Evolutionary conservation across 2,329 filamentous ascomycete species (phyloP).

Genomic region (Phialophora chinensis): DNA sequence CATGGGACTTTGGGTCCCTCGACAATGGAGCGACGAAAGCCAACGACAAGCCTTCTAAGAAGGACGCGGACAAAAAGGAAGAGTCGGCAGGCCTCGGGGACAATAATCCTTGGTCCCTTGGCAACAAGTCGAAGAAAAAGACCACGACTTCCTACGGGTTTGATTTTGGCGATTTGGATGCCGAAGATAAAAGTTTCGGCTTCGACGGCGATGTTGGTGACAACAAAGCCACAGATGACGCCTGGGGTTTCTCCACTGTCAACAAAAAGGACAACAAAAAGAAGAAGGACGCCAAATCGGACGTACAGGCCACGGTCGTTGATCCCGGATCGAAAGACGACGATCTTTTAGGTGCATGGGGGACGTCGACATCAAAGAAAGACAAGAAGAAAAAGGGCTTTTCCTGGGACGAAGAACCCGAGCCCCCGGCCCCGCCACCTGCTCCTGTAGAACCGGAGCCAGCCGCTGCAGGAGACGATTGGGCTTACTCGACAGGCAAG

Average conservation of each 20-base stretch:
- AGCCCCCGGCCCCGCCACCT: conserved; percentile 34
- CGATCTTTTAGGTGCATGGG: conserved; percentile 44
- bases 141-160: conserved; percentile 47
- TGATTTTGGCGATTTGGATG: conserved; percentile 53
- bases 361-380: conserved; percentile 52
- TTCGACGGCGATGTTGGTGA: conserved; percentile 55
- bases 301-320: conserved; percentile 36
- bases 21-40: conserved; percentile 42
- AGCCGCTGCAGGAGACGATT: conserved; percentile 42
- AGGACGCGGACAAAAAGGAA: conserved; percentile 40
- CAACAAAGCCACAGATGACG: conserved; percentile 48
- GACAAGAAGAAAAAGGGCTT: conserved; percentile 49
- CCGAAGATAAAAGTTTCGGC: conserved; percentile 48
- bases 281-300: conserved; percentile 50
- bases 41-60: conserved; percentile 41
- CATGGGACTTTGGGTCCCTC: conserved; percentile 58
- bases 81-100: conserved; percentile 39
- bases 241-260: conserved; percentile 46
- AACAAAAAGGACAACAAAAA: conserved; percentile 58
- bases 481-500: conserved; percentile 31
- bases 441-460: conserved; percentile 40
- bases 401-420: conserved; percentile 31
- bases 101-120: conserved; percentile 50
- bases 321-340: conserved; percentile 40
- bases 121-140: conserved; percentile 47